Evolutionary conservation across 257 asterid genomes (phyloP).

Genomic region (Oldenlandia corymbosa): DNA sequence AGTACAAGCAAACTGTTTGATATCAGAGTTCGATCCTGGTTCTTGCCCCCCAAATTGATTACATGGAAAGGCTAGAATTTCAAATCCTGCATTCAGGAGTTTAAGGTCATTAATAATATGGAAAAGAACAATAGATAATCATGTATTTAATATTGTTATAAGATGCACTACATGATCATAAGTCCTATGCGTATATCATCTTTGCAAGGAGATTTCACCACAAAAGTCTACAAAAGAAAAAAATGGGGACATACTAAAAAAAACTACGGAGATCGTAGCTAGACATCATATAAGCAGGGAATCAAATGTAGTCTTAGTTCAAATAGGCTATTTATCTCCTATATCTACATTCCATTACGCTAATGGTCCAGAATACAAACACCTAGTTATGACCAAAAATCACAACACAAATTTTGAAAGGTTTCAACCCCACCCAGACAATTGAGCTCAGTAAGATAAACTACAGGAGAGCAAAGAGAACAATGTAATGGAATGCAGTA

Average conservation of each 20-base stretch:
- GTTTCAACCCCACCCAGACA: not conserved
- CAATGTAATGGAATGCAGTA: not conserved
- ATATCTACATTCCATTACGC: not conserved
- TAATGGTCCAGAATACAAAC: not conserved
- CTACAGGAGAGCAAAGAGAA: not conserved
- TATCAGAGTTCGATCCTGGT: slow-evolving; percentile 83
- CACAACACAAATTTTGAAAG: not conserved
- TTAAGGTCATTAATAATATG: not conserved
- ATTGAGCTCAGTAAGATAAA: not conserved
- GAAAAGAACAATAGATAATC: not conserved
- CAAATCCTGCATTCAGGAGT: slow-evolving; percentile 54
- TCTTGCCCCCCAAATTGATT: slow-evolving; percentile 97
- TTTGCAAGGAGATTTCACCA: slow-evolving; percentile 1
- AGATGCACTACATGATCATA: not conserved
- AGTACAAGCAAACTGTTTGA: slow-evolving; percentile 83
- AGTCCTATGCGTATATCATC: no score
- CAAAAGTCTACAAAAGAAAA: not conserved
- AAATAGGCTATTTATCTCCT: not conserved
- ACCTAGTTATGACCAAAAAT: not conserved
- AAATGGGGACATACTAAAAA: no score
- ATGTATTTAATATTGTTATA: not conserved
- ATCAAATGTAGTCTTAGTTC: not conserved
- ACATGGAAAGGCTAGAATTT: slow-evolving; percentile 91
- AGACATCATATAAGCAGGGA: not conserved
- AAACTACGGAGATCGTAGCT: no score